phyloP scores from a whole-genome alignment of 176 grass and related monocot genomes.

The Puya raimondii region DNA sequence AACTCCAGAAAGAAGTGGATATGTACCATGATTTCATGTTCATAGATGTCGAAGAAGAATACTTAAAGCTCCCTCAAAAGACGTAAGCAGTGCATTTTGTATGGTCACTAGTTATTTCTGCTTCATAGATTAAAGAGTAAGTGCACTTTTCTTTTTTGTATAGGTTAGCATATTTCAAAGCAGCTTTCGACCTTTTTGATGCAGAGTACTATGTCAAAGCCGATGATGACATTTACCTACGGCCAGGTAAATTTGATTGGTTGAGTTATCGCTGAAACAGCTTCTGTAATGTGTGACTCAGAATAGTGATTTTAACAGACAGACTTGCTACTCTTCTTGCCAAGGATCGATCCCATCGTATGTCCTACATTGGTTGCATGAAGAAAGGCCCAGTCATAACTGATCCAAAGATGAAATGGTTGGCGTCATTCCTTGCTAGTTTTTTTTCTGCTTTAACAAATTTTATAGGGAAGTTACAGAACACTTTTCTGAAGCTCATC shows the following conservation, averaged over 20 bases:
- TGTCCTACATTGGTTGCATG: slow-evolving; percentile 93
- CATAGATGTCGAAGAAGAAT: slow-evolving; percentile 80
- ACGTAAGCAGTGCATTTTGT: slow-evolving; percentile 40
- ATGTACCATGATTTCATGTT: slow-evolving; percentile 87
- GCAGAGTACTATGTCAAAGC: slow-evolving; percentile 93
- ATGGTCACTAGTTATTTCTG: not conserved
- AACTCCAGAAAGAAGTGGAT: slow-evolving; percentile 71
- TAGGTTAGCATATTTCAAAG: slow-evolving; percentile 97
- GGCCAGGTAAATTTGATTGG: slow-evolving; percentile 60
- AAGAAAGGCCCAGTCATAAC: slow-evolving; percentile 93
- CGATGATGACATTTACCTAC: slow-evolving; percentile 90
- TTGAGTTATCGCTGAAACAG: slow-evolving; percentile 14
- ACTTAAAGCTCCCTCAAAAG: slow-evolving; percentile 61
- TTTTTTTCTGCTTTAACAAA: slow-evolving; percentile 9
- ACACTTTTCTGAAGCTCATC: slow-evolving; percentile 1
- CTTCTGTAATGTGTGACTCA: not conserved
- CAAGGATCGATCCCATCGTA: slow-evolving; percentile 66
- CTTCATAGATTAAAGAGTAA: not conserved
- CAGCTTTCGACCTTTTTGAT: slow-evolving; percentile 82
- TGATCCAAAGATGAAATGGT: slow-evolving; percentile 94
- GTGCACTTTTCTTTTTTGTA: slow-evolving; percentile 14
- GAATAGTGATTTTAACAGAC: slow-evolving; percentile 37
- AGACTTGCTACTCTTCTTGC: slow-evolving; percentile 91
- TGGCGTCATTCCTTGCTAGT: slow-evolving; percentile 7
- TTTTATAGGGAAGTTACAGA: slow-evolving; percentile 12